Evolutionary conservation across 129 eudicot genomes (phyloP).

Genomic region (Deinandra increscens): DNA sequence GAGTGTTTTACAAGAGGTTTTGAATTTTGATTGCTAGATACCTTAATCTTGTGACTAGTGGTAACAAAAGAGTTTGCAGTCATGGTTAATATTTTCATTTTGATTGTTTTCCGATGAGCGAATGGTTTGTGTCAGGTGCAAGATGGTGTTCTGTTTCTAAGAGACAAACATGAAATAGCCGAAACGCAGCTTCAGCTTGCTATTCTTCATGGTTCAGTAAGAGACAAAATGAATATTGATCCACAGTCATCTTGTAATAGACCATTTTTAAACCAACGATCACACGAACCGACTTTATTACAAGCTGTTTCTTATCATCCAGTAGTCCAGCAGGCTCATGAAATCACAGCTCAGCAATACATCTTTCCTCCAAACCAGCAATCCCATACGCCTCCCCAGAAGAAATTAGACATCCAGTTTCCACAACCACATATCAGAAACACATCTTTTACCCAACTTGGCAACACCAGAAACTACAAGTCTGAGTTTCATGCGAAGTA

Average conservation of each 20-base stretch:
- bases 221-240: slow-evolving; percentile 1
- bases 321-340: slow-evolving; percentile 18
- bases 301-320: slow-evolving; percentile 24
- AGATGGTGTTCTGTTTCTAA: slow-evolving; percentile 35
- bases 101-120: not conserved
- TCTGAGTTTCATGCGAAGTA: slow-evolving; percentile 38
- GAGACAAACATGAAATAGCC: slow-evolving; percentile 38
- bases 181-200: slow-evolving; percentile 32
- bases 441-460: not conserved
- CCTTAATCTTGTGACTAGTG: not conserved
- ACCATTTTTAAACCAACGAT: slow-evolving; percentile 6
- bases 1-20: slow-evolving; percentile 36
- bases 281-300: not conserved
- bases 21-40: slow-evolving; percentile 1
- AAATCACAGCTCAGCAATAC: slow-evolving; percentile 6
- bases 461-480: slow-evolving; percentile 24
- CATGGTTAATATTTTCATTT: slow-evolving; percentile 1
- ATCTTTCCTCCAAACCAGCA: slow-evolving; percentile 14
- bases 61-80: not conserved
- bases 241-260: slow-evolving; percentile 15
- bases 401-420: slow-evolving; percentile 6
- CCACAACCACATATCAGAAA: slow-evolving; percentile 21
- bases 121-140: slow-evolving; percentile 33
- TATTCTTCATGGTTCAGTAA: slow-evolving; percentile 25
- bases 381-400: slow-evolving; percentile 1